Percentiles rank a stretch among this genome's conserved stretches.
Evolutionary conservation across 169 alveolate genomes (phyloP).

Genomic region (Plasmodium vinckei): DNA sequence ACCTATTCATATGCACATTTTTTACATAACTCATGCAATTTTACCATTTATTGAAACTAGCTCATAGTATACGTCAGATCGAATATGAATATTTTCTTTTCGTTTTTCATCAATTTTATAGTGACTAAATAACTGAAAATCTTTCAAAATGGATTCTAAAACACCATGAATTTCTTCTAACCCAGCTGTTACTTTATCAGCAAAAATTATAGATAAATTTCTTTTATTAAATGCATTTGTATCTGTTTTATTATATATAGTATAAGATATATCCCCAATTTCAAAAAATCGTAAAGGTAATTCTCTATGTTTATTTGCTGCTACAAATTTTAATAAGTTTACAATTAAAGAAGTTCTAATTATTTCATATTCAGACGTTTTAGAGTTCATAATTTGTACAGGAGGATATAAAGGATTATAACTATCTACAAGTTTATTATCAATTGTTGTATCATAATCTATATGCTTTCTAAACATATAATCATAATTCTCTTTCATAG

Average conservation of each 20-base stretch:
- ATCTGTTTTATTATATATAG: constrained; percentile 83
- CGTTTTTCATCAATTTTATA: constrained; percentile 71
- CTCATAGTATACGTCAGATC: constrained; percentile 58
- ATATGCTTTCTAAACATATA: constrained; percentile 75
- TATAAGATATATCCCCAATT: constrained; percentile 90
- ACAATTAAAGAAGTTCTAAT: constrained; percentile 95
- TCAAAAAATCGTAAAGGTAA: constrained; percentile 95
- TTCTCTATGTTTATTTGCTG: constrained; percentile 89
- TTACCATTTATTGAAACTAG: constrained; percentile 49
- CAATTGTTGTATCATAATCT: constrained; percentile 45
- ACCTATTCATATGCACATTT: no score
- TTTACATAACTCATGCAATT: no score
- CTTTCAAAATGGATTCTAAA: constrained; percentile 77
- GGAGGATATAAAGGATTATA: constrained; percentile 80
- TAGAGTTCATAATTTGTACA: constrained; percentile 93
- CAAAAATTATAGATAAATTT: constrained; percentile 87
- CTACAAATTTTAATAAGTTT: constrained; percentile 92
- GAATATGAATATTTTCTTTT: constrained; percentile 40
- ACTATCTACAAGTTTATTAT: constrained; percentile 29
- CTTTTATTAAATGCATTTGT: constrained; percentile 89
- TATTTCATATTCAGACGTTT: constrained; percentile 93
- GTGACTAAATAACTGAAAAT: constrained; percentile 49
- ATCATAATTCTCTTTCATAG: constrained; percentile 76
- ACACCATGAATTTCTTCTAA: constrained; percentile 83
- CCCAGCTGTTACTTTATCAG: constrained; percentile 83